Conservation (phyloP, 225 moss, liverwort and hornwort genomes). For the Climacium dendroides region DNA sequence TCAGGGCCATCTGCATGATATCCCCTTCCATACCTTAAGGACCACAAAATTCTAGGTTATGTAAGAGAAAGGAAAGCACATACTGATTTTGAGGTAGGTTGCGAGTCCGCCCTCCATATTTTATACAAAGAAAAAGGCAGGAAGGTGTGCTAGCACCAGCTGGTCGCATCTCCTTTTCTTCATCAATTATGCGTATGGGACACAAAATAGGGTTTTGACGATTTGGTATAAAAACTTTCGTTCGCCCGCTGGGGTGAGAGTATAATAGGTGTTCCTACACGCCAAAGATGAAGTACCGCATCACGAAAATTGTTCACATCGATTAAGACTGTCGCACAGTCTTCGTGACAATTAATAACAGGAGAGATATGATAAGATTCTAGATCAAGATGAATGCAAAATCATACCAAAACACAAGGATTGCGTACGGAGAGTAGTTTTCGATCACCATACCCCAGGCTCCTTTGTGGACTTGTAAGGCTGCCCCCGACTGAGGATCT, state of each 20-base stretch:
- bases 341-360: not conserved
- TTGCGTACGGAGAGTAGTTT: not conserved
- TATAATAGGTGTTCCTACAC: conserved; percentile 80
- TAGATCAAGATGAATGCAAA: not conserved
- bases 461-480: conserved; percentile 64
- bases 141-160: conserved; percentile 64
- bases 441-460: conserved; percentile 55
- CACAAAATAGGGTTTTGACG: conserved; percentile 60
- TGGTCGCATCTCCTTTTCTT: conserved; percentile 79
- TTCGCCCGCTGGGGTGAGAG: conserved; percentile 61
- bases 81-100: conserved; percentile 93
- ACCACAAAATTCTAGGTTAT: not conserved
- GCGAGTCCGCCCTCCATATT: conserved; percentile 89
- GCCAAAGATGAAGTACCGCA: not conserved
- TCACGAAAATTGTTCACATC: not conserved
- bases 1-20: not conserved
- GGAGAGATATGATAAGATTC: not conserved
- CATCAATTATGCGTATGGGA: conserved; percentile 69
- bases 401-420: not conserved
- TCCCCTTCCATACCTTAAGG: not conserved
- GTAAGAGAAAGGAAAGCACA: not conserved
- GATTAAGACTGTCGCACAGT: not conserved
- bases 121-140: conserved; percentile 82
- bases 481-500: conserved; percentile 50
- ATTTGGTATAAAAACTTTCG: conserved; percentile 67